Evolutionary conservation across 1,139 yeast species (phyloP).

Genomic region (Debaryomyces fabryi): DNA sequence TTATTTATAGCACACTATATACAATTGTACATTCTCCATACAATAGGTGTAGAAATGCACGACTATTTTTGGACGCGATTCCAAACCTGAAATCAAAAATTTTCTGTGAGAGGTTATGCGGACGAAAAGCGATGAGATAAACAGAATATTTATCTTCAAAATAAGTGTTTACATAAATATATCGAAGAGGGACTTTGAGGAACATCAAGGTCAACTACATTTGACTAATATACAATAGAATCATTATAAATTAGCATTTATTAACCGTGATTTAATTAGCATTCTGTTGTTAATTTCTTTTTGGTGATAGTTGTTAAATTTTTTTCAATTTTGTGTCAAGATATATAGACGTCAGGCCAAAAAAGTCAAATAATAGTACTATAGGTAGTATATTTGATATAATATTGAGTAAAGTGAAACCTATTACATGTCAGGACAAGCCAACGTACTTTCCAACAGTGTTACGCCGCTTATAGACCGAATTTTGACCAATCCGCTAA

Average conservation of each 20-base stretch:
- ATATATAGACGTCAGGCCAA: not conserved
- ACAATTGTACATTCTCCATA: not conserved
- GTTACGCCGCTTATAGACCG: conserved; percentile 55
- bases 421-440: conserved; percentile 1
- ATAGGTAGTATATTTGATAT: not conserved
- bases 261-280: not conserved
- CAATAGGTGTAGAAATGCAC: not conserved
- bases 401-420: not conserved
- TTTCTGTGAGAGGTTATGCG: conserved; percentile 2
- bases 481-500: conserved; percentile 59
- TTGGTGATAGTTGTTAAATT: conserved; percentile 2
- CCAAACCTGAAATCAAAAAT: not conserved
- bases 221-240: not conserved
- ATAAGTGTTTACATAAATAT: not conserved
- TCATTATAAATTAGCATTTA: not conserved
- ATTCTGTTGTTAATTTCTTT: not conserved
- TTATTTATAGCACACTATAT: not conserved
- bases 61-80: conserved; percentile 1
- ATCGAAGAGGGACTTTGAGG: not conserved
- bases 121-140: conserved; percentile 7
- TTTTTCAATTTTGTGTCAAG: conserved; percentile 6
- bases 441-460: conserved; percentile 13
- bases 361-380: not conserved
- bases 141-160: not conserved
- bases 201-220: not conserved